Conservation (phyloP, 2,329 filamentous ascomycete species). For the Aspergillus sp. region DNA sequence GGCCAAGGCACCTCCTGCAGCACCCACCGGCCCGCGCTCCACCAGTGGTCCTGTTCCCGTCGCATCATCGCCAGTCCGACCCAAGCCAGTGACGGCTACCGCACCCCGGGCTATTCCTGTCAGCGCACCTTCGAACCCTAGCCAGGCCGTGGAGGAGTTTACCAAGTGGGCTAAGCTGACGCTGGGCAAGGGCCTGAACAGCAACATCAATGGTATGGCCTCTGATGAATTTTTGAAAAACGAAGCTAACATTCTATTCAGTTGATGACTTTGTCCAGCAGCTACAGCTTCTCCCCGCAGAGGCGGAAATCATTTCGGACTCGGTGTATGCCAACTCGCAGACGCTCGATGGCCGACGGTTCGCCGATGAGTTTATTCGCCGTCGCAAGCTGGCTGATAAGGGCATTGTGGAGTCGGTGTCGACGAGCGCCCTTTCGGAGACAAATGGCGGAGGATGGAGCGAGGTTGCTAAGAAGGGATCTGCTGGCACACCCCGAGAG, state of each 20-base stretch:
- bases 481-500: slow-evolving; percentile 49
- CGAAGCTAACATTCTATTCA: slow-evolving; percentile 45
- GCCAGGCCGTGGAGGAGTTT: slow-evolving; percentile 83
- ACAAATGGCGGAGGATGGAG: slow-evolving; percentile 75
- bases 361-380: slow-evolving; percentile 90
- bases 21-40: slow-evolving; percentile 48
- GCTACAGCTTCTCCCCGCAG: slow-evolving; percentile 72
- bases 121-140: slow-evolving; percentile 46
- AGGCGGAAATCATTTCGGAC: slow-evolving; percentile 81
- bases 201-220: slow-evolving; percentile 63
- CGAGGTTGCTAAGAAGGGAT: slow-evolving; percentile 94
- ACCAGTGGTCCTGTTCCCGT: slow-evolving; percentile 43
- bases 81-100: slow-evolving; percentile 57
- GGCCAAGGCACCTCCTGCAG: slow-evolving; percentile 66
- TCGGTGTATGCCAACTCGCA: slow-evolving; percentile 82
- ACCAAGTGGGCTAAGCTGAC: slow-evolving; percentile 86
- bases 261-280: slow-evolving; percentile 78
- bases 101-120: slow-evolving; percentile 49
- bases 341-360: slow-evolving; percentile 89
- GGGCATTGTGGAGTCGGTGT: slow-evolving; percentile 71
- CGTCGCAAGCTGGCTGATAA: slow-evolving; percentile 92
- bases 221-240: background rate
- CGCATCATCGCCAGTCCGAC: slow-evolving; percentile 42
- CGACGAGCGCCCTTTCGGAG: slow-evolving; percentile 52
- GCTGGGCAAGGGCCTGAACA: slow-evolving; percentile 70